Evolutionary conservation across 805 yeast genomes (phyloP).

Genomic region (Maudiozyma turicensis): DNA sequence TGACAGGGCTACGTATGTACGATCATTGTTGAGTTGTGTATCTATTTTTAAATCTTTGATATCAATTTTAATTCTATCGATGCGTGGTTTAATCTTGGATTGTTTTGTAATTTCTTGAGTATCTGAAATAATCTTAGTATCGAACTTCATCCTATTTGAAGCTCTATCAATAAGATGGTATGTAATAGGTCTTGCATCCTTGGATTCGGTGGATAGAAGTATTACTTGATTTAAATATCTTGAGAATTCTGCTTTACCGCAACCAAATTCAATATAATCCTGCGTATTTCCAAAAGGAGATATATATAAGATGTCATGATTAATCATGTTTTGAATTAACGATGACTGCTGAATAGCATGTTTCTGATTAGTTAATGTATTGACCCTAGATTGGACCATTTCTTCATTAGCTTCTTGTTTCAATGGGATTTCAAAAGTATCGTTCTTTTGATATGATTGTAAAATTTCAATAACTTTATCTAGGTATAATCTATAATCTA

Average conservation of each 20-base stretch:
- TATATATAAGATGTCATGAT: constrained; percentile 30
- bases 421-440: background rate
- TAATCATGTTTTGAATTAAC: constrained; percentile 55
- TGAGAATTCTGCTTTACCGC: constrained; percentile 81
- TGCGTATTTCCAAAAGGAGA: constrained; percentile 4
- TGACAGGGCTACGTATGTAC: constrained; percentile 49
- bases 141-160: constrained; percentile 69
- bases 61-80: constrained; percentile 42
- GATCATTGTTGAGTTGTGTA: constrained; percentile 26
- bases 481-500: background rate
- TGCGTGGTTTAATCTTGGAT: background rate
- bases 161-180: constrained; percentile 69
- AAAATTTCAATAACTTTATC: background rate
- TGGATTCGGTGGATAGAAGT: background rate
- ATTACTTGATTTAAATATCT: constrained; percentile 40
- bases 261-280: constrained; percentile 70
- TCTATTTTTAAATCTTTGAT: constrained; percentile 64
- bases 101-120: constrained; percentile 19
- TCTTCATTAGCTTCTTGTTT: constrained; percentile 2
- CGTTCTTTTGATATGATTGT: background rate
- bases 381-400: constrained; percentile 29
- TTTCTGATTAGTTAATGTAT: constrained; percentile 45
- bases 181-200: background rate
- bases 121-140: constrained; percentile 55
- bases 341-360: constrained; percentile 82